Evolutionary conservation across 768 basidiomycete species (phyloP), one percentile per base, ranked within the genome.

Genomic region (Ramaria sp.): DNA sequence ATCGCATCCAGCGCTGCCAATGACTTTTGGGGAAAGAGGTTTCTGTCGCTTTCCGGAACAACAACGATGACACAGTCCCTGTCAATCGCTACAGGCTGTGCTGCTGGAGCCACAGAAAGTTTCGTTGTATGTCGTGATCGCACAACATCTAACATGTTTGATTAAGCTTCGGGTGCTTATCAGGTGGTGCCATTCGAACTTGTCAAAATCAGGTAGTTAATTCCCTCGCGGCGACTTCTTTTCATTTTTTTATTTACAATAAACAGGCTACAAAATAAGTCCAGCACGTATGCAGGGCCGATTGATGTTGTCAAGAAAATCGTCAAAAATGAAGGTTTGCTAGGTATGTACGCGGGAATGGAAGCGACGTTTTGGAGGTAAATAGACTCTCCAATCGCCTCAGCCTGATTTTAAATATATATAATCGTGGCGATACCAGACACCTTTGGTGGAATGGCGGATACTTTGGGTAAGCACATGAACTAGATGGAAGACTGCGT

Each of bases 351-450:
- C 64, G 81, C 81, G 22, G 94, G 96, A 34, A 94, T 98, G 87
- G 96, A 98, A 66, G 80, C 91, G 12, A 98, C 95, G 1, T 95
- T 97, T 71, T 97, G 95, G 95, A 79, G 94, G 89, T 88, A 53
- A 34, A 4, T 49, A 18, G 44, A 30, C n/a, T 50, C 42, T n/a
- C 44, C 39, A 41, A 25, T 30, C 32, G 13, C 32, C 32, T 45
- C 34, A 36, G 16, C 39, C 18, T 24, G 13, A 22, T 36, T 22
- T 37, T 22, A 13, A 34, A 34, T n/a, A 41, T 41, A n/a, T n/a
- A n/a, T n/a, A n/a, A n/a, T 41, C 39, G 39, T 41, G 39, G 16
- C 20, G 12, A 25, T 52, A 8, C 32, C 45, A 88, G 86, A 62
- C 89, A 93, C 61, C 61, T 90, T 28, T 85, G 81, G 77, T 94